Conservation (phyloP, 2,329 filamentous ascomycete genomes). For the Aspergillus quadricinctus region DNA sequence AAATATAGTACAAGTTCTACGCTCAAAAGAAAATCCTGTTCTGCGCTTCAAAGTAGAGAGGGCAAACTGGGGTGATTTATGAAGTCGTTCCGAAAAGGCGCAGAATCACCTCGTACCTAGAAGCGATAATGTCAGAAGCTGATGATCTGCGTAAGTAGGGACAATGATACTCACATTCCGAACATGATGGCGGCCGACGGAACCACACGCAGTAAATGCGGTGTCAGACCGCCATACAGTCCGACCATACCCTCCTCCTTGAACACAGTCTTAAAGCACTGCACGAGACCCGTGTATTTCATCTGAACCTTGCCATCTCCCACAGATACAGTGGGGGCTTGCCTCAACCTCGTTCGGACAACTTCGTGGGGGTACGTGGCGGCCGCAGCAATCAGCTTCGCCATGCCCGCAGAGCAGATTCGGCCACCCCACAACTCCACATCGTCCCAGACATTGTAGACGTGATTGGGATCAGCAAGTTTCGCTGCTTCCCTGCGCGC, state of each 20-base stretch:
- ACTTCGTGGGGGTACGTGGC: conserved; percentile 92
- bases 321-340: conserved; percentile 79
- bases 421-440: conserved; percentile 76
- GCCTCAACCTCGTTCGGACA: conserved; percentile 76
- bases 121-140: conserved; percentile 26
- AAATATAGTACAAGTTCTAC: conserved; percentile 2
- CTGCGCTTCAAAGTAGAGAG: neutral
- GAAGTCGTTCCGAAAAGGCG: conserved; percentile 32
- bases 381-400: conserved; percentile 80
- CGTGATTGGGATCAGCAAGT: conserved; percentile 54
- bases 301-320: conserved; percentile 57
- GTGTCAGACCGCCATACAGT: conserved; percentile 85
- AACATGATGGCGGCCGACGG: conserved; percentile 96
- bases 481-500: conserved; percentile 57
- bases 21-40: neutral
- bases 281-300: conserved; percentile 83
- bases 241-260: conserved; percentile 82
- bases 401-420: conserved; percentile 65
- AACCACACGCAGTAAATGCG: conserved; percentile 85
- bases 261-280: conserved; percentile 84
- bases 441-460: conserved; percentile 67
- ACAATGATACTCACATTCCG: conserved; percentile 60
- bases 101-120: conserved; percentile 34
- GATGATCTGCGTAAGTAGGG: conserved; percentile 11
- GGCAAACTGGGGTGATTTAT: conserved; percentile 9